These are phyloP conservation scores for Lepiota venenata DNA, from an alignment of 768 basidiomycete species.

Conservation along the genomic window DNA sequence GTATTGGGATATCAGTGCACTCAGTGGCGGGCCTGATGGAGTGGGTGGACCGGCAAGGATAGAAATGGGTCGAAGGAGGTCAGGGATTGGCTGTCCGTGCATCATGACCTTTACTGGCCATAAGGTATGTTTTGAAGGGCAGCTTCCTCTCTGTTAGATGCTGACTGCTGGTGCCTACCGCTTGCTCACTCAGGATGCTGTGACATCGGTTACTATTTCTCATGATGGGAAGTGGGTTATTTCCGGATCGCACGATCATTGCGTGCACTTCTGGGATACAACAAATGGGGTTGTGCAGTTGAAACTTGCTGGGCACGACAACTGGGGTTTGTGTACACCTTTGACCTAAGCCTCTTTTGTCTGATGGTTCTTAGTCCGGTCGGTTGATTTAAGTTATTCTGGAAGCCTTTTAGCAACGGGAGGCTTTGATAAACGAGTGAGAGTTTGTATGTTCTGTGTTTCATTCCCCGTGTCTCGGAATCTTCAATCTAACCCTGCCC, in stretches of 20 bases:
- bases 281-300: conserved; percentile 61
- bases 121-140: conserved; percentile 49
- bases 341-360: neutral
- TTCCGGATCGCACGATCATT: conserved; percentile 74
- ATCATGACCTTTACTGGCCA: conserved; percentile 81
- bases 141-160: conserved; percentile 30
- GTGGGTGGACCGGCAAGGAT: neutral
- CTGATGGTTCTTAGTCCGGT: conserved; percentile 19
- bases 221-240: conserved; percentile 82
- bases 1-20: conserved; percentile 77
- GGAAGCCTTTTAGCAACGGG: conserved; percentile 30
- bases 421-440: conserved; percentile 30
- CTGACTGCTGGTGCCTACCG: conserved; percentile 30
- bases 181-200: conserved; percentile 47
- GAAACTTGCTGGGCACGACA: conserved; percentile 56
- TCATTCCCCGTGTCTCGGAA: neutral
- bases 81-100: conserved; percentile 36
- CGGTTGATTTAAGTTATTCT: conserved; percentile 27
- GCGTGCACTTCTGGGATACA: conserved; percentile 75
- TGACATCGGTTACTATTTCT: conserved; percentile 53
- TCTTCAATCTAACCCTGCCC: no score
- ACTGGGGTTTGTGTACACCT: conserved; percentile 12
- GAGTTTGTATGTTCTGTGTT: conserved; percentile 24
- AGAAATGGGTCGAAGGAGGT: conserved; percentile 63
- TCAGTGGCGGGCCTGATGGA: conserved; percentile 57